These are phyloP conservation scores for Malassezia furfur DNA, from an alignment of 1,284 basidiomycete genomes.

Conservation along the genomic window DNA sequence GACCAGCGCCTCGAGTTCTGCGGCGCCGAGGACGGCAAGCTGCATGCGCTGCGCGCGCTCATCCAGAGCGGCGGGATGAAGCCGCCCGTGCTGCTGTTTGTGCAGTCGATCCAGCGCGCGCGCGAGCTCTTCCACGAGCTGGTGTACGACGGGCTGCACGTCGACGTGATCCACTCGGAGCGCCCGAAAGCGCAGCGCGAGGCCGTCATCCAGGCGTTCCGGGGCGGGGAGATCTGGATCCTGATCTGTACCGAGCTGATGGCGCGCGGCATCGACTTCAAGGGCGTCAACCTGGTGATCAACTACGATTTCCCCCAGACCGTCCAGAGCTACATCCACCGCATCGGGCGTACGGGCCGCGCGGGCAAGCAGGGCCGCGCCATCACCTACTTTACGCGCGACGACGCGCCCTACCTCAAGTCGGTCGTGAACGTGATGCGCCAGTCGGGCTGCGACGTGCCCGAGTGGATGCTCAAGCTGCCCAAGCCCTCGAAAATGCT, in stretches of 20 bases:
- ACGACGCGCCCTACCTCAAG: slow-evolving; percentile 82
- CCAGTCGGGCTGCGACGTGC: slow-evolving; percentile 60
- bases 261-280: slow-evolving; percentile 95
- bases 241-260: slow-evolving; percentile 45
- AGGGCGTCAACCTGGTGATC: slow-evolving; percentile 79
- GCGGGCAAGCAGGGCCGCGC: slow-evolving; percentile 84
- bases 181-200: slow-evolving; percentile 77
- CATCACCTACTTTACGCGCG: slow-evolving; percentile 88
- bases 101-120: slow-evolving; percentile 82
- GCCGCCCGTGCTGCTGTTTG: slow-evolving; percentile 85
- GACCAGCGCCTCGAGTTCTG: slow-evolving; percentile 80
- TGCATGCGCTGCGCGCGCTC: slow-evolving; percentile 67
- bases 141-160: slow-evolving; percentile 70
- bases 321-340: slow-evolving; percentile 86
- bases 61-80: slow-evolving; percentile 69
- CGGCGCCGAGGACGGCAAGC: slow-evolving; percentile 81
- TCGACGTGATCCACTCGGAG: slow-evolving; percentile 83
- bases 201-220: slow-evolving; percentile 62
- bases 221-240: slow-evolving; percentile 53
- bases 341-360: slow-evolving; percentile 90
- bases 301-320: slow-evolving; percentile 58
- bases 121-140: slow-evolving; percentile 81
- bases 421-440: slow-evolving; percentile 91
- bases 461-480: slow-evolving; percentile 41
- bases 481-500: slow-evolving; percentile 81